A percentile compares a stretch with the other conserved stretches of the same genome.
phyloP scores from a whole-genome alignment of 345 rosid species.

The Lepidium africanum region DNA sequence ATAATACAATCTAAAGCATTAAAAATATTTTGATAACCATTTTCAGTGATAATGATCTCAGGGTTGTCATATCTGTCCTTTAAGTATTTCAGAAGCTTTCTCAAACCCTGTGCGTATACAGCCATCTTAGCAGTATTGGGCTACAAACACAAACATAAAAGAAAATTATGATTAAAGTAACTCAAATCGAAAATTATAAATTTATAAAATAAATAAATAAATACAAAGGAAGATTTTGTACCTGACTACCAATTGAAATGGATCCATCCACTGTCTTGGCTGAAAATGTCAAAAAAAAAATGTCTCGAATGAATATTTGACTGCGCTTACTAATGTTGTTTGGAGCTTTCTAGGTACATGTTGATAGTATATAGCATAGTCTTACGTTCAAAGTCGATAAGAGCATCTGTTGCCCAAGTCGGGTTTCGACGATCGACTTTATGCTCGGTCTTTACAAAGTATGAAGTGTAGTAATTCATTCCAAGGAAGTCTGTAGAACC shows the following conservation, averaged over 20 bases:
- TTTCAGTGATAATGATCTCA: conserved; percentile 40
- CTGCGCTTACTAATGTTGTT: no score
- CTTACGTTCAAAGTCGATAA: conserved; percentile 27
- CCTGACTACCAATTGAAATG: conserved; percentile 27
- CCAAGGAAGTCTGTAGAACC: conserved; percentile 32
- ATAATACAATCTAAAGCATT: not conserved
- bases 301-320: not conserved
- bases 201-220: not conserved
- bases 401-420: conserved; percentile 34
- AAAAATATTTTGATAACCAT: conserved; percentile 22
- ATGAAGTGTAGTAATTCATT: conserved; percentile 38
- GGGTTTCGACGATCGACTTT: not conserved
- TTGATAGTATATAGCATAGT: no score
- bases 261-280: conserved; percentile 28
- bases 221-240: not conserved
- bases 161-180: not conserved
- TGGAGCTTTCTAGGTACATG: no score
- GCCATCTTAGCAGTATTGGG: conserved; percentile 28
- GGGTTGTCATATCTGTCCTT: conserved; percentile 32
- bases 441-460: conserved; percentile 3
- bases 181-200: not conserved
- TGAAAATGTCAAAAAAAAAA: not conserved
- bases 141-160: conserved; percentile 12
- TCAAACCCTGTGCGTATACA: conserved; percentile 36
- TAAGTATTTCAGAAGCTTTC: conserved; percentile 30